A percentile compares a stretch with the other conserved stretches of the same genome.
These are phyloP conservation scores for Gossypioides kirkii DNA, from an alignment of 345 rosid genomes.

Conservation along the genomic window DNA sequence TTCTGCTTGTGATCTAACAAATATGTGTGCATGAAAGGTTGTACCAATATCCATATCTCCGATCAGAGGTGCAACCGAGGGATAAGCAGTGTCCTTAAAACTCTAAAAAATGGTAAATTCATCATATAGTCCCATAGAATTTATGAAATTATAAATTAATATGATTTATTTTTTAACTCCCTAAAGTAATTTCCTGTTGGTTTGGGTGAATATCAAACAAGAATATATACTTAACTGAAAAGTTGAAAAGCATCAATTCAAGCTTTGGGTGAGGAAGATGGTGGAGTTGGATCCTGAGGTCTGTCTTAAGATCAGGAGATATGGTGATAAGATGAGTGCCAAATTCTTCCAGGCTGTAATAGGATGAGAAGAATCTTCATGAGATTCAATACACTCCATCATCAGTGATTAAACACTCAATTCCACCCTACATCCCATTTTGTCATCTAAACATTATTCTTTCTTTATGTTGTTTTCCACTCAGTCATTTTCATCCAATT, in stretches of 20 bases:
- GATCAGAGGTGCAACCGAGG: too few species aligned
- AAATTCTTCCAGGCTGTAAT: conserved; percentile 23
- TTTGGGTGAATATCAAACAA: too few species aligned
- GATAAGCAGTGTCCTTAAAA: too few species aligned
- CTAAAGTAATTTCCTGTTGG: too few species aligned
- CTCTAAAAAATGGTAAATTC: too few species aligned
- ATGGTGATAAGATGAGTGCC: conserved; percentile 9
- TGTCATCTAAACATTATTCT: conserved; percentile 12
- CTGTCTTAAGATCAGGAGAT: not conserved
- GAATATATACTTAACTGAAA: too few species aligned
- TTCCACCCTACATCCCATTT: conserved; percentile 2
- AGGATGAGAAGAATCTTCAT: conserved; percentile 6
- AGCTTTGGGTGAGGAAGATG: not conserved
- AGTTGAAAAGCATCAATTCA: not conserved
- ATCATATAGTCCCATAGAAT: too few species aligned
- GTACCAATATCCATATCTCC: too few species aligned
- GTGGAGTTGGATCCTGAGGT: not conserved
- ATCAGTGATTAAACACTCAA: not conserved
- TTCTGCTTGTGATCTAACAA: too few species aligned
- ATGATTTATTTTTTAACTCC: too few species aligned
- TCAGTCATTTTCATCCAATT: not conserved
- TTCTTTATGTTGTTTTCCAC: conserved; percentile 9
- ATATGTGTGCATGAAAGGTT: not conserved
- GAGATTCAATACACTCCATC: not conserved
- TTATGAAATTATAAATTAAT: too few species aligned